Conservation (phyloP, 2,329 filamentous ascomycete species). For the Stagonosporopsis cucurbitacearum region DNA sequence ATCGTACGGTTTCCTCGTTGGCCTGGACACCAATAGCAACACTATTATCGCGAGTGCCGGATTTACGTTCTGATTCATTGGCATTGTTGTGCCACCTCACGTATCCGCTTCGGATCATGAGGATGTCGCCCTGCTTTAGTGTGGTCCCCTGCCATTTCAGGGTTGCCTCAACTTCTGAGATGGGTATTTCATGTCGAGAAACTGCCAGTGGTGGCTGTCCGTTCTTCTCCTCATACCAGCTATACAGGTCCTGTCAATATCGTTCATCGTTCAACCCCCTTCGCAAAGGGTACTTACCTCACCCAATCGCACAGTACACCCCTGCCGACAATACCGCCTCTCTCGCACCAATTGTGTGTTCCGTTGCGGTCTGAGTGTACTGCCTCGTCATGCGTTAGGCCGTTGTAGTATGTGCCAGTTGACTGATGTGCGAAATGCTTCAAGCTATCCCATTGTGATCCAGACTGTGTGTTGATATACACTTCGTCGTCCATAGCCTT, state of each 20-base stretch:
- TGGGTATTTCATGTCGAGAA: slow-evolving; percentile 38
- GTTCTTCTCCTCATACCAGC: slow-evolving; percentile 39
- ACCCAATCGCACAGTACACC: slow-evolving; percentile 46
- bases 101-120: slow-evolving; percentile 54
- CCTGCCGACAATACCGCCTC: slow-evolving; percentile 45
- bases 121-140: slow-evolving; percentile 42
- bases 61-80: slow-evolving; percentile 33
- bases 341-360: slow-evolving; percentile 47
- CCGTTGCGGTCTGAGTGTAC: slow-evolving; percentile 35
- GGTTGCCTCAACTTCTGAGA: slow-evolving; percentile 39
- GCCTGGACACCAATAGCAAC: slow-evolving; percentile 44
- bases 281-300: slow-evolving; percentile 10
- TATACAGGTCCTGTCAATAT: neutral
- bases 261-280: neutral
- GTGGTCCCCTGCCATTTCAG: slow-evolving; percentile 41
- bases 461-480: slow-evolving; percentile 44
- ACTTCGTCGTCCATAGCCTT: slow-evolving; percentile 41
- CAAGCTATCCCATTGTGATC: slow-evolving; percentile 47
- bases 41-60: slow-evolving; percentile 42
- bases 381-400: slow-evolving; percentile 39
- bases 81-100: slow-evolving; percentile 49
- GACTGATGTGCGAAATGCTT: slow-evolving; percentile 46
- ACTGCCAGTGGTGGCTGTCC: slow-evolving; percentile 37
- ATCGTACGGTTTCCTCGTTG: slow-evolving; percentile 42
- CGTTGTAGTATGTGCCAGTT: slow-evolving; percentile 39